A percentile compares a stretch with the other conserved stretches of the same genome.
phyloP scores from a whole-genome alignment of 495 filamentous ascomycete species.

The Trichoderma orchidacearum region DNA sequence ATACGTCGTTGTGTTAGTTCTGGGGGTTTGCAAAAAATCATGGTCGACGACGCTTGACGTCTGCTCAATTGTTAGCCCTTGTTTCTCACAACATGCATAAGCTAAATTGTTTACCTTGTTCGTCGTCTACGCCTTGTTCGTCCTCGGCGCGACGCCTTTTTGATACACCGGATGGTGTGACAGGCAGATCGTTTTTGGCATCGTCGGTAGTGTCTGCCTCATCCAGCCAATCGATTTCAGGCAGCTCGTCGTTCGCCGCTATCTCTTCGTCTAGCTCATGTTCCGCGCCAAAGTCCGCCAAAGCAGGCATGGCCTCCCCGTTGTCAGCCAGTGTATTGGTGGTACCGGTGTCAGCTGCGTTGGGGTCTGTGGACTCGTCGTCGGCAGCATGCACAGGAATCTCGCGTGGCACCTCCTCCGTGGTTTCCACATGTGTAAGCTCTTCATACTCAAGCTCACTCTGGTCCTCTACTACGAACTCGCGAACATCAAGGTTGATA shows the following conservation, averaged over 20 bases:
- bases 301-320: not conserved
- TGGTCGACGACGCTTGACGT: conserved; percentile 37
- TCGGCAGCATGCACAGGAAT: not conserved
- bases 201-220: not conserved
- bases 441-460: not conserved
- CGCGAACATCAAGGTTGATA: not conserved
- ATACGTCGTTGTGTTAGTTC: not conserved
- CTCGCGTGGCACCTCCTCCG: not conserved
- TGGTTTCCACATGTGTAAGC: not conserved
- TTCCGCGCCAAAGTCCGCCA: not conserved
- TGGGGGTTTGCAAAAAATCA: conserved; percentile 10
- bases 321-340: not conserved
- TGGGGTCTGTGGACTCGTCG: not conserved
- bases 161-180: not conserved
- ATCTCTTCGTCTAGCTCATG: not conserved
- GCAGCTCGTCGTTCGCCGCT: not conserved
- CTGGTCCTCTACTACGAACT: not conserved
- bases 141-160: not conserved
- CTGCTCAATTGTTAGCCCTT: conserved; percentile 13
- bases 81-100: not conserved
- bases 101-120: conserved; percentile 21
- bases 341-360: not conserved
- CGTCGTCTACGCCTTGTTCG: conserved; percentile 3
- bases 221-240: not conserved
- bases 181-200: not conserved